Base-by-base conservation (phyloP, 495 filamentous ascomycete species). In the Xylaria castorea region DNA sequence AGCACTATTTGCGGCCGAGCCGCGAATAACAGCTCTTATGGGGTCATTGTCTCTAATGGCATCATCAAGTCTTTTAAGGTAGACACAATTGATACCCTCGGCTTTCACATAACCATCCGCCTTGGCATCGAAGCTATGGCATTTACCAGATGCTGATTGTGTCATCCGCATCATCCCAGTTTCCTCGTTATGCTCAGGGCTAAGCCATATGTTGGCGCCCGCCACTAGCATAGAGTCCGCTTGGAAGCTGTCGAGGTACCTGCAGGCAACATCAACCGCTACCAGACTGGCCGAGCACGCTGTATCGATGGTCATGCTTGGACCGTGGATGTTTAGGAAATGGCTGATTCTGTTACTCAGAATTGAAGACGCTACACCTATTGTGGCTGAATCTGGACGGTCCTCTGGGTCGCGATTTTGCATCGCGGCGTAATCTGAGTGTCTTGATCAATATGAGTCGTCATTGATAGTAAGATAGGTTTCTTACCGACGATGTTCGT, bases 401-500 rank as follows among this genome's bases (percentile, higher is more conserved):
- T 76, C 68, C n/a, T 75, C 70, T 2, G 66, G 70, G 18, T 75
- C 74, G 7, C 71, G 30, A 36, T 22, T 27, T 40, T 63, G 53
- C 25, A 80, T 66, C 76, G 76, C 80, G 4, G 75, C 86, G 78
- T 92, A 94, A 72, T 95, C 50, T 53, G 22, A 2, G 4, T 25
- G 27, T 27, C 50, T 27, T 27, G 11, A 53, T 53, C 9, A 53
- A 16, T 27, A 53, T 27, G 27, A 3, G 27, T 14, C 11, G 50
- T n/a, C 22, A 53, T 11, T 53, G 14, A 14, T 11, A 25, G 22
- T 0, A 27, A 25, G 50, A 27, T 27, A 27, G 50, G 50, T 25
- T 53, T 27, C 50, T 53, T 27, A 53, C 50, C 93, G 57, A 92
- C 90, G 75, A 90, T 92, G 5, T 91, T 91, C 74, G 92, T 91